A percentile compares a stretch with the other conserved stretches of the same genome.
These are phyloP conservation scores for Toxicodendron radicans DNA, from an alignment of 345 rosid genomes.

Conservation along the genomic window DNA sequence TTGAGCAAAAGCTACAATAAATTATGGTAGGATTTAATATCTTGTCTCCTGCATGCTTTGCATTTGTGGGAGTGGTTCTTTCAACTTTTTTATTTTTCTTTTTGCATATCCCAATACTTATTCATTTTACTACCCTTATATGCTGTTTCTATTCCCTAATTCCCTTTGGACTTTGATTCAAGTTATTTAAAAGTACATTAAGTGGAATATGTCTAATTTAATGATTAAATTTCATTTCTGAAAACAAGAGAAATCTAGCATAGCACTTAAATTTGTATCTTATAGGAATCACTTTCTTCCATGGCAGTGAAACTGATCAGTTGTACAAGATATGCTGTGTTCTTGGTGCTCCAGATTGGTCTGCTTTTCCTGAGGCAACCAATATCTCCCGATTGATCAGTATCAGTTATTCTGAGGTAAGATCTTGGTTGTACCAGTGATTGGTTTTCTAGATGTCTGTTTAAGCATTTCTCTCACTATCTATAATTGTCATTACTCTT, in stretches of 20 bases:
- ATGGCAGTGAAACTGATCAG: slow-evolving; percentile 85
- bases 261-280: neutral
- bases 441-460: neutral
- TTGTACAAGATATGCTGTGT: slow-evolving; percentile 81
- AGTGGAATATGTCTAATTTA: neutral
- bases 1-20: neutral
- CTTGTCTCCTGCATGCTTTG: neutral
- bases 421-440: slow-evolving; percentile 1
- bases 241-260: neutral
- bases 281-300: slow-evolving; percentile 10
- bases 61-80: neutral
- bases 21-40: neutral
- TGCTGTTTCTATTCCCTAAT: slow-evolving; percentile 8
- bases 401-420: slow-evolving; percentile 64
- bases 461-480: slow-evolving; percentile 11
- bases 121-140: neutral
- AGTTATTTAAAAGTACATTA: too few relatives aligned
- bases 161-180: neutral
- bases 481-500: slow-evolving; percentile 13
- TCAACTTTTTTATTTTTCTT: neutral
- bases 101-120: neutral
- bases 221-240: neutral
- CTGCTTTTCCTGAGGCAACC: slow-evolving; percentile 70
- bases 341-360: slow-evolving; percentile 79
- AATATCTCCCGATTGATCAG: slow-evolving; percentile 61